A percentile compares a stretch with the other conserved stretches of the same genome.
phyloP scores from a whole-genome alignment of 2,329 filamentous ascomycete species.

The Fusarium kyushuense region DNA sequence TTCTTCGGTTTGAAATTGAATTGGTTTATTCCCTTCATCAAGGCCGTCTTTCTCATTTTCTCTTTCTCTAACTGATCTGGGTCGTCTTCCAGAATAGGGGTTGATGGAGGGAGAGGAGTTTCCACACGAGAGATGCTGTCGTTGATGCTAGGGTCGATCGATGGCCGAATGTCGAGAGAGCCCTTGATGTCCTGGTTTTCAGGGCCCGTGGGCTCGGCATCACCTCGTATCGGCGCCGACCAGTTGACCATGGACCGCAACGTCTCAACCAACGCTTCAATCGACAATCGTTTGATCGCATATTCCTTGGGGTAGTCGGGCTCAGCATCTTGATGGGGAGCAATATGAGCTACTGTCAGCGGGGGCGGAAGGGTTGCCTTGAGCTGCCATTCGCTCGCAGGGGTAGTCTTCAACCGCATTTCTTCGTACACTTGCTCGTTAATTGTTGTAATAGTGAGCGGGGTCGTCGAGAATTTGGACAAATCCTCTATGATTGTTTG shows the following conservation, averaged over 20 bases:
- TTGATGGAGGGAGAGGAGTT: slow-evolving; percentile 70
- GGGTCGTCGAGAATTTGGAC: slow-evolving; percentile 84
- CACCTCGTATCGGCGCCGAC: slow-evolving; percentile 76
- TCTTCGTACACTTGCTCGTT: slow-evolving; percentile 93
- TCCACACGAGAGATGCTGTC: slow-evolving; percentile 73
- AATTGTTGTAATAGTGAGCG: slow-evolving; percentile 77
- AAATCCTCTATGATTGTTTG: slow-evolving; percentile 95
- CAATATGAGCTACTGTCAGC: slow-evolving; percentile 82
- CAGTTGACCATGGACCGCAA: slow-evolving; percentile 92
- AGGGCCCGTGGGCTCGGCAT: slow-evolving; percentile 54
- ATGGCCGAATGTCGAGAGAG: slow-evolving; percentile 62
- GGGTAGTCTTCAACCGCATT: slow-evolving; percentile 70
- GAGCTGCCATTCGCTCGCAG: slow-evolving; percentile 83
- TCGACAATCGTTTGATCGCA: slow-evolving; percentile 86
- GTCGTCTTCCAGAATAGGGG: slow-evolving; percentile 84
- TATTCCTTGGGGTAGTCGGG: slow-evolving; percentile 88
- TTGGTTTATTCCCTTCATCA: slow-evolving; percentile 87
- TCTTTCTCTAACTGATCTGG: slow-evolving; percentile 94
- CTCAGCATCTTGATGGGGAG: slow-evolving; percentile 69
- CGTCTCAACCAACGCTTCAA: slow-evolving; percentile 90
- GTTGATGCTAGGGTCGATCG: slow-evolving; percentile 76
- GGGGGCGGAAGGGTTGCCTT: slow-evolving; percentile 88
- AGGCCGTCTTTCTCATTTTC: slow-evolving; percentile 91
- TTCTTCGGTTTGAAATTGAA: slow-evolving; percentile 99
- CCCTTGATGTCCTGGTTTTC: slow-evolving; percentile 53